Evolutionary conservation across 768 basidiomycete genomes (phyloP).

Genomic region (Amanita rubescens): DNA sequence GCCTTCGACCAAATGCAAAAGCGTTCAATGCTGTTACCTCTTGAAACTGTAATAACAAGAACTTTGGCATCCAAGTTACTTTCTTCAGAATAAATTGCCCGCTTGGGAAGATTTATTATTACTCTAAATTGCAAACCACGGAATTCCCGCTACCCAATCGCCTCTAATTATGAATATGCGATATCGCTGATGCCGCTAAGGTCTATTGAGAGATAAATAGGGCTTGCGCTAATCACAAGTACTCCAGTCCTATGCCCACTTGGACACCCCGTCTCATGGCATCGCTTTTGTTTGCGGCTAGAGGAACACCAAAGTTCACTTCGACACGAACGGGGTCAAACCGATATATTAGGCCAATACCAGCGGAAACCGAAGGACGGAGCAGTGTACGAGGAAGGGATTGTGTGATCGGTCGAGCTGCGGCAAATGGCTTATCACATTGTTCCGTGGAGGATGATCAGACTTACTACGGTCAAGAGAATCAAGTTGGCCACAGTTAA

Average conservation of each 20-base stretch:
- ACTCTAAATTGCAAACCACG: no score
- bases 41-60: no score
- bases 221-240: constrained; percentile 35
- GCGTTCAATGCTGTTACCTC: no score
- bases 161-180: no score
- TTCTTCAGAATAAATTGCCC: no score
- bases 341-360: constrained; percentile 76
- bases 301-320: constrained; percentile 80
- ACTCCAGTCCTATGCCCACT: constrained; percentile 76
- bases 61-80: no score
- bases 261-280: constrained; percentile 64
- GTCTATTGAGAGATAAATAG: no score
- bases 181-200: no score
- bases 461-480: constrained; percentile 47
- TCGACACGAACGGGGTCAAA: constrained; percentile 84
- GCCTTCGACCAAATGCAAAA: no score
- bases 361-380: constrained; percentile 69
- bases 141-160: no score
- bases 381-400: constrained; percentile 34
- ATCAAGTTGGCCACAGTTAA: constrained; percentile 77
- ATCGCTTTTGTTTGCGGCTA: constrained; percentile 63
- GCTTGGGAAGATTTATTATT: no score
- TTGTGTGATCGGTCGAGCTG: constrained; percentile 31
- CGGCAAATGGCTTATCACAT: neutral
- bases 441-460: neutral